Conservation (phyloP, 441 rosid genomes). For the Geranium incanum region DNA sequence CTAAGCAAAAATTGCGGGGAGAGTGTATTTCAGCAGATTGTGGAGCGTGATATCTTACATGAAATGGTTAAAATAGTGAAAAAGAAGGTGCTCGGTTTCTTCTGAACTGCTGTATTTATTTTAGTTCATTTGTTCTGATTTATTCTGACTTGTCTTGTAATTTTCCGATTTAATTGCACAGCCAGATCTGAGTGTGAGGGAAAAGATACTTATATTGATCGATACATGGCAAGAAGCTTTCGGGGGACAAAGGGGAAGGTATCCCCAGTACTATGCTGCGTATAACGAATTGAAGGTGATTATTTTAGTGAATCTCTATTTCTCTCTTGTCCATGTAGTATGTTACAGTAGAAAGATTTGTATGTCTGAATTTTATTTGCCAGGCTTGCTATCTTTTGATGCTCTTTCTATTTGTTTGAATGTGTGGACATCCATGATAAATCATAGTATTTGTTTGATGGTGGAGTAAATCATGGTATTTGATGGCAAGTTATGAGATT, state of each 20-base stretch:
- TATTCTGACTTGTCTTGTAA: conserved; percentile 10
- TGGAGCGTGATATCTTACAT: conserved; percentile 85
- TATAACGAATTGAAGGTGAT: conserved; percentile 85
- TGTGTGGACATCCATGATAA: too few species aligned
- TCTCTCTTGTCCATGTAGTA: neutral
- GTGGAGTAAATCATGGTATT: too few species aligned
- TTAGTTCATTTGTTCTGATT: conserved; percentile 18
- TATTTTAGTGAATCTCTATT: conserved; percentile 6
- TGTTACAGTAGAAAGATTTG: neutral
- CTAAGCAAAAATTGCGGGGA: conserved; percentile 93
- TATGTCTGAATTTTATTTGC: neutral
- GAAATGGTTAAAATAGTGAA: conserved; percentile 97
- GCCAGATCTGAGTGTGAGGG: conserved; percentile 90
- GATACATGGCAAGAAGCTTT: conserved; percentile 99
- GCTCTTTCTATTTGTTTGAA: too few species aligned
- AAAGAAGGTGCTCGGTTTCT: conserved; percentile 58
- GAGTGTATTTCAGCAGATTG: conserved; percentile 68
- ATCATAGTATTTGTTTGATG: too few species aligned
- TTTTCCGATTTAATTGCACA: conserved; percentile 32
- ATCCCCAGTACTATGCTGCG: conserved; percentile 77
- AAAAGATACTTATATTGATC: conserved; percentile 78
- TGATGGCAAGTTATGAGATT: too few species aligned
- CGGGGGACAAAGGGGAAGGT: conserved; percentile 74
- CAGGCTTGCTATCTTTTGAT: neutral
- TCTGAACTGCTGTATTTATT: conserved; percentile 8